phyloP scores from a whole-genome alignment of 169 alveolate genomes.

The Plasmodium falciparum region DNA sequence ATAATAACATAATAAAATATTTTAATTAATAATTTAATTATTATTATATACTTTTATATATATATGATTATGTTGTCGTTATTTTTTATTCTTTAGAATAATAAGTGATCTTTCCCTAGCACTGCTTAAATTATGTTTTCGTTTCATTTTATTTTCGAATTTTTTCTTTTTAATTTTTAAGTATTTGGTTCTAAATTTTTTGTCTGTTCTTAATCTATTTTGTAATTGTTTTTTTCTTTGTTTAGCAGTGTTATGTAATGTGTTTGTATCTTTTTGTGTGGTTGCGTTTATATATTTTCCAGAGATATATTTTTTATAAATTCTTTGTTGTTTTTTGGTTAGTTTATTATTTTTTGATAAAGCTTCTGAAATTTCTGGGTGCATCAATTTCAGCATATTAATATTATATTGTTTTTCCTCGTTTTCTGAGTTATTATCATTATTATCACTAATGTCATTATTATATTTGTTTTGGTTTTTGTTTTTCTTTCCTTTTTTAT shows the following conservation, averaged over 20 bases:
- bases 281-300: slow-evolving; percentile 28
- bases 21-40: too few relatives aligned
- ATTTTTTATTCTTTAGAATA: slow-evolving; percentile 20
- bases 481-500: background rate
- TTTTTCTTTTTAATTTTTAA: slow-evolving; percentile 26
- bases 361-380: slow-evolving; percentile 79
- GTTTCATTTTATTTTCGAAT: slow-evolving; percentile 13
- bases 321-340: slow-evolving; percentile 78
- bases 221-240: slow-evolving; percentile 32
- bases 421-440: background rate
- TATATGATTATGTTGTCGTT: background rate
- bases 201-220: slow-evolving; percentile 51
- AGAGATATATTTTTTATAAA: slow-evolving; percentile 56
- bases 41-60: too few relatives aligned
- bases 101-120: slow-evolving; percentile 46
- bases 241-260: slow-evolving; percentile 1
- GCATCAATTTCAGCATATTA: slow-evolving; percentile 32
- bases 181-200: slow-evolving; percentile 24
- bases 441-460: background rate
- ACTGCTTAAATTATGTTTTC: slow-evolving; percentile 36
- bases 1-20: background rate
- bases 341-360: slow-evolving; percentile 71
- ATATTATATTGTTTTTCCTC: slow-evolving; percentile 10
- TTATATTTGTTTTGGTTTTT: background rate
- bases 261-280: background rate